Percentiles rank a stretch among this genome's conserved stretches.
Evolutionary conservation across 176 grass and related monocot species (phyloP).

Genomic region (Dactylis glomerata): DNA sequence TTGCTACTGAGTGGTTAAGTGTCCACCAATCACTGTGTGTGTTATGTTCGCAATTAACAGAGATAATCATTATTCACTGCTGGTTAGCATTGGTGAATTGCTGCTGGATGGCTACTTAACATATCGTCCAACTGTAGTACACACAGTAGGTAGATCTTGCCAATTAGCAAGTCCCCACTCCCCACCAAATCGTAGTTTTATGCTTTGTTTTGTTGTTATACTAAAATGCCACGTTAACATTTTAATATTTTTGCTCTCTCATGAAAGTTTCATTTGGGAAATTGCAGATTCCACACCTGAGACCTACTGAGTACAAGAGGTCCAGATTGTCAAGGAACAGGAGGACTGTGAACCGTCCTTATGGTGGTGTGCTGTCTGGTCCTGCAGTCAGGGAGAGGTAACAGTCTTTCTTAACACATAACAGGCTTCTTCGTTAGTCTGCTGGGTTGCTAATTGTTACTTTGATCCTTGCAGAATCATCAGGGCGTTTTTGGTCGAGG

Average conservation of each 20-base stretch:
- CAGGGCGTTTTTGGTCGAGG: slow-evolving; percentile 70
- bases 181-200: not conserved
- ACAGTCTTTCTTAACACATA: not conserved
- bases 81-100: not conserved
- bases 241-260: not conserved
- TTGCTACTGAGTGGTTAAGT: not conserved
- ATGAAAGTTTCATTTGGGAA: not conserved
- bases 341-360: slow-evolving; percentile 74
- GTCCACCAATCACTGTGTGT: not conserved
- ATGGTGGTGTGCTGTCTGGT: slow-evolving; percentile 78
- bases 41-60: not conserved
- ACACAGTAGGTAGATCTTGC: not conserved
- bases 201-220: not conserved
- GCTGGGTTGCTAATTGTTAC: not conserved
- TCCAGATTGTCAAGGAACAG: slow-evolving; percentile 44
- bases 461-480: slow-evolving; percentile 42
- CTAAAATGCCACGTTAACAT: not conserved
- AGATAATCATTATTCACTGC: not conserved
- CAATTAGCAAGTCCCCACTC: not conserved
- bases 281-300: slow-evolving; percentile 22
- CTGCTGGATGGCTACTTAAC: not conserved
- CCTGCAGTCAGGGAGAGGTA: slow-evolving; percentile 64
- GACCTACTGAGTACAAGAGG: slow-evolving; percentile 29
- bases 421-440: not conserved
- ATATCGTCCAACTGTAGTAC: not conserved